Base-by-base conservation (phyloP, 1,139 yeast genomes). In the Nakaseomyces kungkrabaensis region DNA sequence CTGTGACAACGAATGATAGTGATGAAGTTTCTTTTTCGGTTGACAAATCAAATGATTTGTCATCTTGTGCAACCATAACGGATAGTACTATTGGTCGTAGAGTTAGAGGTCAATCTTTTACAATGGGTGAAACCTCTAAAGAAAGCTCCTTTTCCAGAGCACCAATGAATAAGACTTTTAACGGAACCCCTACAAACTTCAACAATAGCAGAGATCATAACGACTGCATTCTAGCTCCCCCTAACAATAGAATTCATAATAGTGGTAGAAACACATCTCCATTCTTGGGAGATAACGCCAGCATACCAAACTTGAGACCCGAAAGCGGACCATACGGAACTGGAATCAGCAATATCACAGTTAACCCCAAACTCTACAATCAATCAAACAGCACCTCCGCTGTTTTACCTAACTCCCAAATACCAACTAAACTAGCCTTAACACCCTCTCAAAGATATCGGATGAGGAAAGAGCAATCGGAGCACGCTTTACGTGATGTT, bases 371-470 rank as follows among this genome's bases (percentile, higher is more conserved):
- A 25, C 44, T 41, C 7, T 31, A 45, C 34, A 45, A 37, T 3
- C 59, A 54, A 38, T 57, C 61, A 6, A 58, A 59, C 43, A 62
- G 65, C 43, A 59, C 65, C 2, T 55, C 66, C 2, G 62, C 63
- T 4, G 56, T 57, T 11, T 42, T 59, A 29, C 44, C 33, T 5
- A 41, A 29, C n/a, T 8, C 44, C 4, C 25, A 29, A 13, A 29
- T 29, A 17, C 52, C 58, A 1, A 52, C 50, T 32, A 58, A 56
- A 45, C 48, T 52, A 7, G 50, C 56, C 0, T 50, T 69, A 53
- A 71, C 74, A 0, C 73, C 74, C 1, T 70, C 73, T 1, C 74
- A 70, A 54, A 60, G 67, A 37, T 68, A 62, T 51, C 64, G 69
- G 48, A 56, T 68, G 46, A 67, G 71, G 41, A 68, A 66, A 50